These are phyloP conservation scores for Uronychia setigera DNA, from an alignment of 73 alveolate genomes.

Conservation along the genomic window DNA sequence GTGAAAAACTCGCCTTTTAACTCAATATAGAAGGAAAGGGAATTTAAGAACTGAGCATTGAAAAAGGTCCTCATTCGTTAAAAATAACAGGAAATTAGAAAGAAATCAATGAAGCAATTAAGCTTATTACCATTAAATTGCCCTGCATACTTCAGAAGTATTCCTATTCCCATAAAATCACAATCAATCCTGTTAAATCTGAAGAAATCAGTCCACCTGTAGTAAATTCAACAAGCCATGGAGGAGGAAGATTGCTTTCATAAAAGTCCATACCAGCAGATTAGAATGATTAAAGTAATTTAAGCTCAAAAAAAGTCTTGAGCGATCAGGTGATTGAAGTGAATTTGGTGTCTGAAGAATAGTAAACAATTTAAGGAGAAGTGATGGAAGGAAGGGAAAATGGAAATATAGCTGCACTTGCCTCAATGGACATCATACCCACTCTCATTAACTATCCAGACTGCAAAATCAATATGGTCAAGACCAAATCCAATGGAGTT, in stretches of 20 bases:
- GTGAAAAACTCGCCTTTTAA: background rate
- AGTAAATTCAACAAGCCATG: background rate
- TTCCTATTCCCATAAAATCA: background rate
- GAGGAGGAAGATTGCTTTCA: background rate
- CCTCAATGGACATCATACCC: background rate
- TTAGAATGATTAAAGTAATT: too few species aligned
- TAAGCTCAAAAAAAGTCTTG: too few species aligned
- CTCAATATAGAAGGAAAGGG: background rate
- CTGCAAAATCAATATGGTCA: background rate
- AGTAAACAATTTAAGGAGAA: background rate
- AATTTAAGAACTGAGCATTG: background rate
- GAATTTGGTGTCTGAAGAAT: background rate
- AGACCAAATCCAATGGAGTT: slow-evolving; percentile 5
- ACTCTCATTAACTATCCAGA: background rate
- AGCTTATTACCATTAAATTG: background rate
- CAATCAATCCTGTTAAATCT: background rate
- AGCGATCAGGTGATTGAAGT: background rate
- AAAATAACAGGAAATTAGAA: background rate
- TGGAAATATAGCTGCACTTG: background rate
- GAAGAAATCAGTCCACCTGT: background rate
- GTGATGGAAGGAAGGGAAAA: background rate
- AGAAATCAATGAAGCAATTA: background rate
- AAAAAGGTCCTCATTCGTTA: background rate
- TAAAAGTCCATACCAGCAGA: background rate
- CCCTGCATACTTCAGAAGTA: background rate